Base-by-base conservation (phyloP, 1,139 yeast species). In the Sugiyamaella xylanicola region DNA sequence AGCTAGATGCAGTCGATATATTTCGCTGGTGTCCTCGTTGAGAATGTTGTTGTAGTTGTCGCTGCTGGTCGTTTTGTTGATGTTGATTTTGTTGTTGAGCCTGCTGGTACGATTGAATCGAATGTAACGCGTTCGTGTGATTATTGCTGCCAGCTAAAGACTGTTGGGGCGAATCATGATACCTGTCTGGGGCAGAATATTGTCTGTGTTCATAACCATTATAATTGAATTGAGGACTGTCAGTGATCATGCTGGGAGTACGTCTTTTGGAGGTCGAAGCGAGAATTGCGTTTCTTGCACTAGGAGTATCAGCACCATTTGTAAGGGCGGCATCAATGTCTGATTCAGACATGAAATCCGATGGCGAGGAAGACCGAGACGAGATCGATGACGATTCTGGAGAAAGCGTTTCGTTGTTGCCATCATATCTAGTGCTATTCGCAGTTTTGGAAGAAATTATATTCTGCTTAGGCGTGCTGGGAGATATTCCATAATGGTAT, bases 351-450 rank as follows among this genome's bases (percentile, higher is more conserved):
- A 63, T 65, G 61, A 64, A 68, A 48, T 63, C 72, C 63, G 68
- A 71, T 1, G 72, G 65, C 16, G 73, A 69, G 5, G 74, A 71
- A 17, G 72, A 65, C 19, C 67, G 60, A 1, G 71, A 63, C 3
- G 71, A 64, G 7, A 68, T 64, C 1, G 71, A 65, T 4, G 64
- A 70, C 1, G 71, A 64, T 36, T 67, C 72, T 4, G 66, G 62
- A 5, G 67, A 59, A 8, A 54, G 41, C 21, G 59, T 60, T 4
- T 59, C 61, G n/a, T 55, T 41, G 32, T 48, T 32, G 9, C 39
- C 45, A 9, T 32, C 37, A 11, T 48, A 20, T 9, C 42, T 15
- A 35, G 42, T 19, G n/a, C 42, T 46, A 20, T 39, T 20, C 4
- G 17, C 48, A 3, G 42, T 56, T 55, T 42, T 20, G 47, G 40